A percentile compares a stretch with the other conserved stretches of the same genome.
Conservation (phyloP, 2,329 filamentous ascomycete genomes). For the Apiospora marii region DNA sequence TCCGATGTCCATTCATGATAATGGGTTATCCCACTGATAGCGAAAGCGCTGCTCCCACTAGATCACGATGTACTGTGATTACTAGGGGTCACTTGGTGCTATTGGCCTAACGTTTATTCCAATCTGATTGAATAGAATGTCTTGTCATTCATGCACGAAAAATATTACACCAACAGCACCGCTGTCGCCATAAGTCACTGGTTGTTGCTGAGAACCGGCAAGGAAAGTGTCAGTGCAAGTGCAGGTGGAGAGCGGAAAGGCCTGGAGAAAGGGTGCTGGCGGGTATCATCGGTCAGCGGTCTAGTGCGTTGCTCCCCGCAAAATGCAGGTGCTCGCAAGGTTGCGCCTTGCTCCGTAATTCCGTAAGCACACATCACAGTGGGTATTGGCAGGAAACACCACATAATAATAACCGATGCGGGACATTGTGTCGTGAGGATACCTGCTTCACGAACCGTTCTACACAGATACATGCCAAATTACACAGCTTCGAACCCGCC, state of each 20-base stretch:
- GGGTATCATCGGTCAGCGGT: neutral
- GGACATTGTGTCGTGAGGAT: neutral
- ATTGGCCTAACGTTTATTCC: too few relatives aligned
- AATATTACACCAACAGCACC: too few relatives aligned
- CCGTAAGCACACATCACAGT: neutral
- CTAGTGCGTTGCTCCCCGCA: neutral
- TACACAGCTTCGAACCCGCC: neutral
- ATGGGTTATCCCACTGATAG: neutral
- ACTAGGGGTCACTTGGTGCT: too few relatives aligned
- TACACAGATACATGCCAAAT: neutral
- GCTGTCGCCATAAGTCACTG: neutral
- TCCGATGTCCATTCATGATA: neutral
- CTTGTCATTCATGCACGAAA: too few relatives aligned
- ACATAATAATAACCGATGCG: neutral
- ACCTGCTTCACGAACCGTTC: neutral
- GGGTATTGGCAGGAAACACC: neutral
- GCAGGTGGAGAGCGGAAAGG: neutral
- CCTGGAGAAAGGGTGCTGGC: neutral
- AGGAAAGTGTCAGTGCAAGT: neutral
- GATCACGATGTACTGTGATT: too few relatives aligned
- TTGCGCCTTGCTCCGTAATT: constrained; percentile 6
- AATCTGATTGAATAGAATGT: too few relatives aligned
- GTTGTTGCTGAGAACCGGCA: neutral
- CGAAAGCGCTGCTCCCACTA: too few relatives aligned
- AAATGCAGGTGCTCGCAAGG: neutral